These are phyloP conservation scores for Fusarium sulawesiense DNA, from an alignment of 2,329 filamentous ascomycete species.

Conservation along the genomic window DNA sequence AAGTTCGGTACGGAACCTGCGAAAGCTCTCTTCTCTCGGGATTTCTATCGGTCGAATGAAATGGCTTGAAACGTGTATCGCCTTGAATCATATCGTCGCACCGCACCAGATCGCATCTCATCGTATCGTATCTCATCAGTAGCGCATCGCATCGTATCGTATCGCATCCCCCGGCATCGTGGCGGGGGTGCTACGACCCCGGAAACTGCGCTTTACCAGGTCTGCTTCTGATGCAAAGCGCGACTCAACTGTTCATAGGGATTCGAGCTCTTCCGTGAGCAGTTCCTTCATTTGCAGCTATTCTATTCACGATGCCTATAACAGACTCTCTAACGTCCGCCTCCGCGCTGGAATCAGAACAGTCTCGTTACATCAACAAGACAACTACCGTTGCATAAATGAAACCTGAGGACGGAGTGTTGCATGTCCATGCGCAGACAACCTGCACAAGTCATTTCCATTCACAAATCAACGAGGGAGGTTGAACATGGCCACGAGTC, in stretches of 20 bases:
- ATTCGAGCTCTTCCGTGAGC: background rate
- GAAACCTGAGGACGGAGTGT: background rate
- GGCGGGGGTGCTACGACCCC: constrained; percentile 25
- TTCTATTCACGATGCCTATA: background rate
- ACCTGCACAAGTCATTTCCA: constrained; percentile 22
- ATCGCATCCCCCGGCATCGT: constrained; percentile 42
- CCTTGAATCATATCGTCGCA: background rate
- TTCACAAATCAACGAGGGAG: constrained; percentile 4
- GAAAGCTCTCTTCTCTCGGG: background rate
- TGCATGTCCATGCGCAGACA: constrained; percentile 18
- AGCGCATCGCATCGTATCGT: constrained; percentile 42
- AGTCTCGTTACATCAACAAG: background rate
- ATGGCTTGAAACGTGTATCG: background rate
- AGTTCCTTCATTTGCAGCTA: background rate
- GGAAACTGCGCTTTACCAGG: constrained; percentile 31
- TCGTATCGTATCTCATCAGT: constrained; percentile 36
- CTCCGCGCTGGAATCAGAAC: background rate
- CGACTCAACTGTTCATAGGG: background rate
- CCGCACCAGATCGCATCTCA: constrained; percentile 11
- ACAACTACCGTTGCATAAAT: background rate
- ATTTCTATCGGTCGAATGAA: background rate
- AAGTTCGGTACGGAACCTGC: background rate
- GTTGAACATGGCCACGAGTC: constrained; percentile 18
- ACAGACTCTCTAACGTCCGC: background rate
- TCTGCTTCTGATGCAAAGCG: constrained; percentile 30